A percentile compares a stretch with the other conserved stretches of the same genome.
These are phyloP conservation scores for Arxiozyma heterogenica DNA, from an alignment of 1,139 yeast species.

Conservation along the genomic window DNA sequence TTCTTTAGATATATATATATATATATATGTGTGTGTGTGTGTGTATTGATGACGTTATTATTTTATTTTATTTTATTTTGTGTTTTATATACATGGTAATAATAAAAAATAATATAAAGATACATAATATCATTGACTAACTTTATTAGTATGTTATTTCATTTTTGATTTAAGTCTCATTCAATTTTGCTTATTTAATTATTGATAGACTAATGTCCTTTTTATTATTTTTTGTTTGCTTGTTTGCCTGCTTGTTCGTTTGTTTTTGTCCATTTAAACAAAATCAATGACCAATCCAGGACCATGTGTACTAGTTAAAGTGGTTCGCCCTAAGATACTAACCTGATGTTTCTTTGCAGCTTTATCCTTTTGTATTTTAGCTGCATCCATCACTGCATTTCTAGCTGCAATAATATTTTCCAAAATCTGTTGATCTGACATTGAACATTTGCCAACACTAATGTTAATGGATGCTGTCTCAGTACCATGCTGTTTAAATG, in stretches of 20 bases:
- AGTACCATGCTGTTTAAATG: slow-evolving; percentile 54
- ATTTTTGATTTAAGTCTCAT: neutral
- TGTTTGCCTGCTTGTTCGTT: too few relatives aligned
- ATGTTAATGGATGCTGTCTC: slow-evolving; percentile 40
- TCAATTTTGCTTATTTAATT: neutral
- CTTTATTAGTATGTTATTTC: neutral
- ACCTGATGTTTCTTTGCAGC: slow-evolving; percentile 49
- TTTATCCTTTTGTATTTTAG: slow-evolving; percentile 38
- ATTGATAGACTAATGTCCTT: neutral
- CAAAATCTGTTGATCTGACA: slow-evolving; percentile 67
- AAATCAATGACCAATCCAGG: slow-evolving; percentile 73
- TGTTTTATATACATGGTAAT: neutral
- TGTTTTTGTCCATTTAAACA: slow-evolving; percentile 12
- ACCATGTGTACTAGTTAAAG: slow-evolving; percentile 63
- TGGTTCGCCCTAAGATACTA: slow-evolving; percentile 61
- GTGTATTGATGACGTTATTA: neutral
- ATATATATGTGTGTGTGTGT: slow-evolving; percentile 2
- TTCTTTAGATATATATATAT: slow-evolving; percentile 6
- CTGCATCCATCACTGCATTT: slow-evolving; percentile 51
- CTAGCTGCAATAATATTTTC: slow-evolving; percentile 66
- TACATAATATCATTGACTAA: neutral
- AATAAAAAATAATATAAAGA: neutral
- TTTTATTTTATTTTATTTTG: neutral
- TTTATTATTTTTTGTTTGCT: neutral
- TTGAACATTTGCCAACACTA: slow-evolving; percentile 71